phyloP scores from a whole-genome alignment of 176 grass and related monocot species.

The Eragrostis curvula region DNA sequence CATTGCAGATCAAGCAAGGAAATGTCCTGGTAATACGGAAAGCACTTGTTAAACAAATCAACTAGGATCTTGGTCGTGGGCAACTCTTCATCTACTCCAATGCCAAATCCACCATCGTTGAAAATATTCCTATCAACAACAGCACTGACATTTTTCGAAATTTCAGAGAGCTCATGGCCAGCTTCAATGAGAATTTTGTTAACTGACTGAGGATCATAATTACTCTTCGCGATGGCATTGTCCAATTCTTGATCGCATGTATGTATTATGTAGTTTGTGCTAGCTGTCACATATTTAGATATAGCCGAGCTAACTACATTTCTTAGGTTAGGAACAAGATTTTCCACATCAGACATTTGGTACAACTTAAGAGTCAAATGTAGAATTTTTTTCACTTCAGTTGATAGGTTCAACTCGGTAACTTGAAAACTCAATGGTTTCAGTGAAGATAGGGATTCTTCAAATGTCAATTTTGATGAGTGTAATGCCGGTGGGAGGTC shows the following conservation, averaged over 20 bases:
- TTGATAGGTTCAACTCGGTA: constrained; percentile 57
- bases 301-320: constrained; percentile 65
- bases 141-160: constrained; percentile 58
- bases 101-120: constrained; percentile 41
- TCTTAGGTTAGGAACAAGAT: constrained; percentile 65
- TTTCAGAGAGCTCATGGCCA: constrained; percentile 60
- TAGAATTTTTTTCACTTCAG: constrained; percentile 74
- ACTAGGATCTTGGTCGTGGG: constrained; percentile 56
- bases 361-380: constrained; percentile 66
- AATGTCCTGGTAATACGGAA: constrained; percentile 63
- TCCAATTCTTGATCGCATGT: constrained; percentile 54
- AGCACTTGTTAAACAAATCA: constrained; percentile 68
- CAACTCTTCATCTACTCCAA: constrained; percentile 48
- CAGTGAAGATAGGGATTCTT: constrained; percentile 69
- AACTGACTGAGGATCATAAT: constrained; percentile 45
- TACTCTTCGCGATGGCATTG: constrained; percentile 17
- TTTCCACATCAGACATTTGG: constrained; percentile 52
- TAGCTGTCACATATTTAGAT: constrained; percentile 56
- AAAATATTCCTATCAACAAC: constrained; percentile 34
- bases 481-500: constrained; percentile 84
- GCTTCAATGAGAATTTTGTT: constrained; percentile 54
- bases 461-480: constrained; percentile 72
- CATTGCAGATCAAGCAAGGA: constrained; percentile 54
- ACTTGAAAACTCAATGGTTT: constrained; percentile 69
- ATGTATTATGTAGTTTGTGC: constrained; percentile 42